Evolutionary conservation across 352 stramenopile species (phyloP).

Genomic region (Aphanomyces euteiches): DNA sequence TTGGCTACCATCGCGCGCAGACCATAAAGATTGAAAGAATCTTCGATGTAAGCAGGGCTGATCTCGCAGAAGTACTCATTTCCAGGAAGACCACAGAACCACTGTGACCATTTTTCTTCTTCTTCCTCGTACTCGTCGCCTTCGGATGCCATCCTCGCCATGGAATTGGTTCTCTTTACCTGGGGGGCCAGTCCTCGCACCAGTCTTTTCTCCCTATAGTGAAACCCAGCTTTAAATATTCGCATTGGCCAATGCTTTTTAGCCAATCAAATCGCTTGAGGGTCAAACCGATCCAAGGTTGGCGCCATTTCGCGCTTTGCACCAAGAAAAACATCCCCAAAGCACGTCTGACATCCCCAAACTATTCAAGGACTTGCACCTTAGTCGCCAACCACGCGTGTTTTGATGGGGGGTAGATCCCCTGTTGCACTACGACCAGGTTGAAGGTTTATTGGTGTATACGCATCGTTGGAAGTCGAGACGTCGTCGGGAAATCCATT

Average conservation of each 20-base stretch:
- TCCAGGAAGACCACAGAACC: slow-evolving; percentile 89
- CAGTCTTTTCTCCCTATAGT: slow-evolving; percentile 17
- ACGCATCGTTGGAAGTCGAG: no score
- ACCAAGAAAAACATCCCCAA: no score
- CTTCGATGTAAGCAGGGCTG: slow-evolving; percentile 89
- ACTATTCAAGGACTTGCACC: no score
- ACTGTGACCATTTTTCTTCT: slow-evolving; percentile 91
- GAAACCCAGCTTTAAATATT: not conserved
- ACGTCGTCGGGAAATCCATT: no score
- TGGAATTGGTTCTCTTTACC: not conserved
- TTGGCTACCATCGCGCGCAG: slow-evolving; percentile 85
- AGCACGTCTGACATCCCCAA: no score
- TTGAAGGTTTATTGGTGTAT: no score
- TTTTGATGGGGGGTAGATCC: no score
- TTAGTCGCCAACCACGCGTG: no score
- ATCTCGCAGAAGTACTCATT: slow-evolving; percentile 92
- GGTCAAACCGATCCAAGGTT: not conserved
- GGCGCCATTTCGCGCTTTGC: no score
- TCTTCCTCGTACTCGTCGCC: slow-evolving; percentile 83
- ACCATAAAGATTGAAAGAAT: slow-evolving; percentile 92
- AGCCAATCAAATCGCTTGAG: slow-evolving; percentile 4
- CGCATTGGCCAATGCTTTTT: not conserved
- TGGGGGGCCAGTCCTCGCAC: not conserved
- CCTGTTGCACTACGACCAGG: no score
- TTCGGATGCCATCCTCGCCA: slow-evolving; percentile 18